phyloP scores from a whole-genome alignment of 2,329 filamentous ascomycete species.

The Penicillium sclerotiorum region DNA sequence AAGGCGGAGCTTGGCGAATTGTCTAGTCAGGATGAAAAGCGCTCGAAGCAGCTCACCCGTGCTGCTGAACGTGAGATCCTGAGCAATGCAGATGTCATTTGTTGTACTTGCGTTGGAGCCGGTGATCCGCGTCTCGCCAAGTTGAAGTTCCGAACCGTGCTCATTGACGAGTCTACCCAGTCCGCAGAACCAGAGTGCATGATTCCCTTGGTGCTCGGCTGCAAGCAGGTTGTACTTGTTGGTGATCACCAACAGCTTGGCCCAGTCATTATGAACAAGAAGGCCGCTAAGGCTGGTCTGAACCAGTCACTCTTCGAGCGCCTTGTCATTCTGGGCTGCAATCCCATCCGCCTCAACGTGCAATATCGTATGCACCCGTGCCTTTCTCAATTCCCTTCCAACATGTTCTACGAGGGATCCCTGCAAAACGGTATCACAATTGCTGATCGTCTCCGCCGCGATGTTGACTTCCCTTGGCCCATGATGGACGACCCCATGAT shows the following conservation, averaged over 20 bases:
- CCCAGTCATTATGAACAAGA: conserved; percentile 99
- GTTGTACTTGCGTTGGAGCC: conserved; percentile 96
- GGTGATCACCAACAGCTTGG: conserved; percentile 98
- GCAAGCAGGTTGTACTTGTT: conserved; percentile 98
- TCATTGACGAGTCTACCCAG: conserved; percentile 98
- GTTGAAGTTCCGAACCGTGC: conserved; percentile 96
- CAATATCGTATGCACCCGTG: conserved; percentile 99
- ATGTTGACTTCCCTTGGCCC: conserved; percentile 98
- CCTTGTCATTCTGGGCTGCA: conserved; percentile 85
- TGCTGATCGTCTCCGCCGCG: conserved; percentile 81
- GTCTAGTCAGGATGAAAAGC: conserved; percentile 96
- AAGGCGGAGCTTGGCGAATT: conserved; percentile 91
- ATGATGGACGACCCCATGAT: conserved; percentile 96
- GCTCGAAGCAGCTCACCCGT: conserved; percentile 93
- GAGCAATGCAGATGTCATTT: conserved; percentile 94
- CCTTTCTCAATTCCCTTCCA: conserved; percentile 94
- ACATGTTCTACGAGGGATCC: conserved; percentile 99
- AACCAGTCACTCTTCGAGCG: conserved; percentile 99
- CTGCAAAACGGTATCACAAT: conserved; percentile 95
- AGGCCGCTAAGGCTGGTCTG: conserved; percentile 93
- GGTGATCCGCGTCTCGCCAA: conserved; percentile 93
- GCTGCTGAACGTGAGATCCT: conserved; percentile 94
- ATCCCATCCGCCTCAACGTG: conserved; percentile 90
- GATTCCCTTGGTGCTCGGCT: conserved; percentile 95
- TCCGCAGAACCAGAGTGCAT: conserved; percentile 98